Evolutionary conservation across 2,329 filamentous ascomycete species (phyloP).

Genomic region (Paecilomyces fulvus): DNA sequence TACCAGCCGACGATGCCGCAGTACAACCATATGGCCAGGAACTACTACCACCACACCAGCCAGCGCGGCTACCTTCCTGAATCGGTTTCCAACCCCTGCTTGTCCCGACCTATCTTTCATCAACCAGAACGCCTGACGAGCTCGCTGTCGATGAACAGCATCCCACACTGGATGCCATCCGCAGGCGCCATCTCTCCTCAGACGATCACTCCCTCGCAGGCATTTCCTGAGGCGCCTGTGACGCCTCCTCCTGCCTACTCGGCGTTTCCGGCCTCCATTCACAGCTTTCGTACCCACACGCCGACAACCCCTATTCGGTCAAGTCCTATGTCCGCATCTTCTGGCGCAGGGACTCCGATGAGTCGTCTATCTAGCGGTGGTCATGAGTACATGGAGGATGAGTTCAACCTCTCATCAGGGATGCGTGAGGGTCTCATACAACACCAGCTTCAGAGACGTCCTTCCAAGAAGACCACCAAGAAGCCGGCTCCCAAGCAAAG

Average conservation of each 20-base stretch:
- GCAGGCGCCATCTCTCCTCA: conserved; percentile 25
- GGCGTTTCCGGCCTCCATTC: conserved; percentile 26
- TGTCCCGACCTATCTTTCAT: conserved; percentile 31
- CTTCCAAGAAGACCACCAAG: conserved; percentile 22
- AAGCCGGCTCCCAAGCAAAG: conserved; percentile 27
- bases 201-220: conserved; percentile 29
- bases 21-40: conserved; percentile 27
- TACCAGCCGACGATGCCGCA: conserved; percentile 27
- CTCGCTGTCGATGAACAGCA: conserved; percentile 30
- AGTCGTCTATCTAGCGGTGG: conserved; percentile 25
- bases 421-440: conserved; percentile 21
- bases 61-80: conserved; percentile 27
- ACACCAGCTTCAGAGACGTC: conserved; percentile 20
- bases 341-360: conserved; percentile 27
- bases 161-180: conserved; percentile 28
- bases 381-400: conserved; percentile 25
- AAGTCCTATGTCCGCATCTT: conserved; percentile 25
- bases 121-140: conserved; percentile 26
- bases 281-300: conserved; percentile 27
- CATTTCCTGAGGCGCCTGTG: conserved; percentile 21
- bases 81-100: conserved; percentile 29
- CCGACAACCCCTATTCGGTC: conserved; percentile 29
- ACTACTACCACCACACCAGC: conserved; percentile 26
- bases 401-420: conserved; percentile 25
- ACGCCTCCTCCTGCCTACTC: conserved; percentile 31